phyloP scores from a whole-genome alignment of 208 protist species.

The Dictyostelium gargantuum region DNA sequence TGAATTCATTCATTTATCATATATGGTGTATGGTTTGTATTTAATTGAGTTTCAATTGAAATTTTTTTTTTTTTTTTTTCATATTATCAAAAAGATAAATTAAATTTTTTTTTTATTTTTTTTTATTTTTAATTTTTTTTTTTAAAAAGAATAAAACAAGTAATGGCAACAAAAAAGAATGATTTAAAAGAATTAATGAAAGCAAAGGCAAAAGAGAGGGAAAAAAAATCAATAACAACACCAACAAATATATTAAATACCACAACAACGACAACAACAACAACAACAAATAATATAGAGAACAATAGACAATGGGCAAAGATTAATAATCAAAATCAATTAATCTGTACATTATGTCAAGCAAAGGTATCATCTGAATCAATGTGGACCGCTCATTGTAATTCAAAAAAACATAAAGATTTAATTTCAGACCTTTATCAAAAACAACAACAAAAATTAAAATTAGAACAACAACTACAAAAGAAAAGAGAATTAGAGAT shows the following conservation, averaged over 20 bases:
- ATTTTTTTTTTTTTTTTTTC: no score
- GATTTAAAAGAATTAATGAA: conserved; percentile 43
- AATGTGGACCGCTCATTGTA: conserved; percentile 28
- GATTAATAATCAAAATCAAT: not conserved
- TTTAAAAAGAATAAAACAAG: no score
- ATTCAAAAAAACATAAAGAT: conserved; percentile 33
- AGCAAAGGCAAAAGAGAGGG: not conserved
- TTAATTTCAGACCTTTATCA: not conserved
- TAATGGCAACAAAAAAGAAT: conserved; percentile 4
- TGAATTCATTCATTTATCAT: no score
- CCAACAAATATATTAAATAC: no score
- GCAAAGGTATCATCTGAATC: not conserved
- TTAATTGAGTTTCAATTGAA: no score
- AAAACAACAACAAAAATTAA: not conserved
- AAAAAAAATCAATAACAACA: not conserved
- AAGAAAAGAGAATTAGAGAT: not conserved
- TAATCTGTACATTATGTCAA: conserved; percentile 19
- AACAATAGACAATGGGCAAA: not conserved
- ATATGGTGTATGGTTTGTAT: no score
- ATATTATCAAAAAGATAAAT: no score
- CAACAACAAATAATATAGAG: not conserved
- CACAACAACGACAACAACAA: not conserved
- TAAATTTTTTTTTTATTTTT: no score
- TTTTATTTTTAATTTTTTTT: no score
- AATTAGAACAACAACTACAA: not conserved